These are phyloP conservation scores for Camelina laxa DNA, from an alignment of 345 rosid genomes.

Conservation along the genomic window DNA sequence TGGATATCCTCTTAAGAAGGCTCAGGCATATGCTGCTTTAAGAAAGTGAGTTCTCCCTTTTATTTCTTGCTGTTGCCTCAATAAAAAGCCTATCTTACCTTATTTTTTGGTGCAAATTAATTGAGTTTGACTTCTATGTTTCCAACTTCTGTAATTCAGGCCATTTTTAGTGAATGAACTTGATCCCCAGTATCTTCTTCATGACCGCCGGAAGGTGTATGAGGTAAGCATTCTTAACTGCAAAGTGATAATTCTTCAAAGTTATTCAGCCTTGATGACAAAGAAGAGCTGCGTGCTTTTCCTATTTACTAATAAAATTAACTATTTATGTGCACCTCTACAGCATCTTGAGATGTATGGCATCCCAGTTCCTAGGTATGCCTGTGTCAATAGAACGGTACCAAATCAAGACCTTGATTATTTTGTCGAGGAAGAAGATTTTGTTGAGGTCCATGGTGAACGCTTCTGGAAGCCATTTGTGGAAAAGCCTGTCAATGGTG, in stretches of 20 bases:
- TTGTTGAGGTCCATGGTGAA: slow-evolving; percentile 90
- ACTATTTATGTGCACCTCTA: slow-evolving; percentile 42
- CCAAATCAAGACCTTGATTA: slow-evolving; percentile 87
- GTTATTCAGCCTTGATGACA: background rate
- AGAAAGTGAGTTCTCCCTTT: slow-evolving; percentile 67
- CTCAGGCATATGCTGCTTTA: slow-evolving; percentile 74
- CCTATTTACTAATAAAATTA: slow-evolving; percentile 7
- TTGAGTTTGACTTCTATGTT: slow-evolving; percentile 13
- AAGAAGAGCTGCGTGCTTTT: background rate
- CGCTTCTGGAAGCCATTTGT: slow-evolving; percentile 99
- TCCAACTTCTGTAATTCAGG: slow-evolving; percentile 52
- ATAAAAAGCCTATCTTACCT: background rate
- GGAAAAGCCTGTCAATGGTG: slow-evolving; percentile 97
- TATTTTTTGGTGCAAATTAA: background rate
- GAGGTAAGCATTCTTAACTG: slow-evolving; percentile 65
- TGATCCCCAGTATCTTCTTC: slow-evolving; percentile 94
- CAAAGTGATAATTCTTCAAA: slow-evolving; percentile 7
- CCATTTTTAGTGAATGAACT: slow-evolving; percentile 94
- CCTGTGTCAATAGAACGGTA: slow-evolving; percentile 84
- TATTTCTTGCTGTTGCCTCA: slow-evolving; percentile 1
- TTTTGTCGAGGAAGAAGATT: slow-evolving; percentile 96
- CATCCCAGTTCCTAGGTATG: slow-evolving; percentile 96
- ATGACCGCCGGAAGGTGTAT: slow-evolving; percentile 95
- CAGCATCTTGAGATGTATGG: slow-evolving; percentile 90
- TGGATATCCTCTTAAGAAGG: slow-evolving; percentile 91